Percentiles rank a stretch among this genome's conserved stretches.
Conservation (phyloP, 2,329 filamentous ascomycete genomes). For the Trichoderma sp. region DNA sequence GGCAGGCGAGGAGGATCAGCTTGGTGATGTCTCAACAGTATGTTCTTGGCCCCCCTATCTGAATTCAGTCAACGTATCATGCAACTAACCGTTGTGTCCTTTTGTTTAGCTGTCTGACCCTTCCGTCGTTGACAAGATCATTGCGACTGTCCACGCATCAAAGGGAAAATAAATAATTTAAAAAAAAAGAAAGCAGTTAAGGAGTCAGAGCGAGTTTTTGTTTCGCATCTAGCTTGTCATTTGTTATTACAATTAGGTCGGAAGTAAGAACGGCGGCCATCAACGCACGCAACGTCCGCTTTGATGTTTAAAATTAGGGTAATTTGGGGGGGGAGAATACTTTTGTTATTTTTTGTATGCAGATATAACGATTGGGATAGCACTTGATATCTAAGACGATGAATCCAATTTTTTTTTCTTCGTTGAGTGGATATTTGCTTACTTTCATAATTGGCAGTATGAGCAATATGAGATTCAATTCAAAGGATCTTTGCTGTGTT, state of each 20-base stretch:
- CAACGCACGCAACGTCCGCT: conserved; percentile 2
- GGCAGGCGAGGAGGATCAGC: conserved; percentile 93
- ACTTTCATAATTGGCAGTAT: not conserved
- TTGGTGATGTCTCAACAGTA: conserved; percentile 91
- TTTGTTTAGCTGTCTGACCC: conserved; percentile 78
- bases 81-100: conserved; percentile 25
- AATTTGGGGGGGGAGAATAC: not conserved
- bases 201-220: conserved; percentile 19
- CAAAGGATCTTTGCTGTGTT: not conserved
- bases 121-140: conserved; percentile 86
- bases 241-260: conserved; percentile 21
- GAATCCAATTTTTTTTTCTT: not conserved
- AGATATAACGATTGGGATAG: conserved; percentile 21
- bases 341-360: conserved; percentile 15
- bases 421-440: not conserved
- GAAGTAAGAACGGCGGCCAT: not conserved
- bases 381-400: conserved; percentile 23
- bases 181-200: not conserved
- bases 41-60: conserved; percentile 43
- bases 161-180: conserved; percentile 52
- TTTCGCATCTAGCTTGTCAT: conserved; percentile 24
- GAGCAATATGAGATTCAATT: not conserved
- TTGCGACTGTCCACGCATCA: conserved; percentile 72
- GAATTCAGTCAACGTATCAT: not conserved
- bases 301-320: conserved; percentile 18